phyloP scores from a whole-genome alignment of 371 early-diverging fungal species.

The Haplosporangium sp. region DNA sequence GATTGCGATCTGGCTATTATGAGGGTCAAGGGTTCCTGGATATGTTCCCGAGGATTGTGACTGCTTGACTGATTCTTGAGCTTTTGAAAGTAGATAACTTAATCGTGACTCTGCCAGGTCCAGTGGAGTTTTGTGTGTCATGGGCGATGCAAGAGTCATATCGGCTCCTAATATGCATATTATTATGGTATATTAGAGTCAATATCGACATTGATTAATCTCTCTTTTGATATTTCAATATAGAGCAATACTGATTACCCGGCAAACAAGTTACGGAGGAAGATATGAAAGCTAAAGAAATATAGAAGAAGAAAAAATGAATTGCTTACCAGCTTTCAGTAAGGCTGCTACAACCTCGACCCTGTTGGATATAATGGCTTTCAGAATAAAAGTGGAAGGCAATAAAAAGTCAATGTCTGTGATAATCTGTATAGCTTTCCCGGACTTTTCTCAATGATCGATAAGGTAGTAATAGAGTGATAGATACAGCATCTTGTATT shows the following conservation, averaged over 20 bases:
- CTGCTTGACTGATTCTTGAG: conserved; percentile 34
- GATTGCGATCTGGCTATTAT: conserved; percentile 34
- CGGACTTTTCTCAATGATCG: background rate
- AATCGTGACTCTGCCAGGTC: conserved; percentile 50
- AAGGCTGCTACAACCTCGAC: conserved; percentile 53
- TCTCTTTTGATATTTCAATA: too few species aligned
- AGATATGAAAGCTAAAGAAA: background rate
- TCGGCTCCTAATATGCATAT: conserved; percentile 28
- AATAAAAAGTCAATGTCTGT: background rate
- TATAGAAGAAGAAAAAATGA: background rate
- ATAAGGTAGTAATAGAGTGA: background rate
- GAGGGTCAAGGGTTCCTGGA: conserved; percentile 17
- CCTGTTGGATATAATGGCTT: conserved; percentile 52
- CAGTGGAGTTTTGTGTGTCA: conserved; percentile 53
- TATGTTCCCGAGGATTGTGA: background rate
- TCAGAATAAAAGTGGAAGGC: background rate
- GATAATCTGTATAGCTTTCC: background rate
- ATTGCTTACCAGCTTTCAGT: conserved; percentile 39
- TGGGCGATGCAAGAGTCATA: conserved; percentile 52
- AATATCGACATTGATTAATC: too few species aligned
- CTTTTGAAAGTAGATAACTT: conserved; percentile 41
- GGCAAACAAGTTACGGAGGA: background rate
- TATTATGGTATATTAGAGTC: too few species aligned
- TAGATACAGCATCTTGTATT: background rate
- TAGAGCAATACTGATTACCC: too few species aligned